phyloP scores from a whole-genome alignment of 1,139 yeast species.

The Starmera stellimalicola region DNA sequence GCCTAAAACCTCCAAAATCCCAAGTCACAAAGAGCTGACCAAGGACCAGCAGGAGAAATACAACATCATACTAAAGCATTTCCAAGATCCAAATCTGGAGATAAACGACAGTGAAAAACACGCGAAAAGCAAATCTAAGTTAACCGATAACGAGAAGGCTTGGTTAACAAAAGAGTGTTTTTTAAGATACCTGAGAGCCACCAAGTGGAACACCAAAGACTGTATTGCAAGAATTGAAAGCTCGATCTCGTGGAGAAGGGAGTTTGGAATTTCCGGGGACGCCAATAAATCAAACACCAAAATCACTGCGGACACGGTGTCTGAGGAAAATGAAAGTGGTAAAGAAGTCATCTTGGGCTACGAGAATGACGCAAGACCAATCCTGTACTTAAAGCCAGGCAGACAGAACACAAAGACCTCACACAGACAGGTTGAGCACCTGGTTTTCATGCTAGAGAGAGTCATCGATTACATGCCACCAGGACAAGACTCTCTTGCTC shows the following conservation, averaged over 20 bases:
- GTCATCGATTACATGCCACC: constrained; percentile 91
- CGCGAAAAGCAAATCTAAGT: constrained; percentile 23
- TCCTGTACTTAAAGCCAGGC: constrained; percentile 82
- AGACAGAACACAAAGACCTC: constrained; percentile 87
- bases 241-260: constrained; percentile 85
- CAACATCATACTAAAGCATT: constrained; percentile 46
- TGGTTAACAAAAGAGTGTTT: constrained; percentile 92
- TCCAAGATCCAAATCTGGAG: constrained; percentile 36
- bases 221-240: constrained; percentile 67
- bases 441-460: constrained; percentile 85
- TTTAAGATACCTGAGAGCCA: constrained; percentile 78
- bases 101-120: constrained; percentile 31
- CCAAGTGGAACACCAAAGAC: constrained; percentile 72
- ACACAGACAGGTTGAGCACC: constrained; percentile 81
- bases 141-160: constrained; percentile 60
- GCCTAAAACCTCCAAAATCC: constrained; percentile 39
- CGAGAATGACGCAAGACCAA: constrained; percentile 84
- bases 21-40: constrained; percentile 37
- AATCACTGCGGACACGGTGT: constrained; percentile 54
- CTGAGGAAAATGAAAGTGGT: constrained; percentile 74
- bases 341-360: constrained; percentile 83
- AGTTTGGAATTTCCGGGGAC: constrained; percentile 68
- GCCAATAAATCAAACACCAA: constrained; percentile 23
- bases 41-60: constrained; percentile 52
- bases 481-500: constrained; percentile 87